A percentile compares a stretch with the other conserved stretches of the same genome.
phyloP scores from a whole-genome alignment of 495 filamentous ascomycete genomes.

The Neurospora tetrasperma region DNA sequence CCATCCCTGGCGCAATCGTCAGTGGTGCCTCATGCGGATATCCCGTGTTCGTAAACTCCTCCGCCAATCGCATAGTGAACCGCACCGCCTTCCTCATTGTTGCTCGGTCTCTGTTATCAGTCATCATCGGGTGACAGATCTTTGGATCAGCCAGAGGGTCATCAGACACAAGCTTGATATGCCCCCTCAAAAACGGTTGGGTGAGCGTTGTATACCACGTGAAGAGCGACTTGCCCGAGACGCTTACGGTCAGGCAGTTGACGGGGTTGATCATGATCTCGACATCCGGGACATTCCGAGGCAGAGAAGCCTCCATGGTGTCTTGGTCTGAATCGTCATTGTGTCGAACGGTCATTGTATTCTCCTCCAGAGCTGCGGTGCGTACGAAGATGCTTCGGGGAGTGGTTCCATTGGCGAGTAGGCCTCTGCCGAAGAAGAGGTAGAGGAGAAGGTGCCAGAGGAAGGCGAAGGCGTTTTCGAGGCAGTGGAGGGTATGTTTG shows the following conservation, averaged over 20 bases:
- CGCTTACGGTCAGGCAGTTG: not conserved
- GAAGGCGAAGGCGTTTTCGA: conserved; percentile 4
- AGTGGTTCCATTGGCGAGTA: conserved; percentile 8
- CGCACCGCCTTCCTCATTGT: conserved; percentile 10
- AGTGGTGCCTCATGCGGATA: conserved; percentile 14
- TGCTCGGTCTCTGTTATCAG: conserved; percentile 10
- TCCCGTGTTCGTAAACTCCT: conserved; percentile 9
- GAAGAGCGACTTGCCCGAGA: conserved; percentile 5
- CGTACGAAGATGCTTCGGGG: conserved; percentile 12
- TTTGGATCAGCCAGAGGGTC: conserved; percentile 21
- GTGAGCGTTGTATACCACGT: conserved; percentile 15
- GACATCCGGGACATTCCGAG: conserved; percentile 16
- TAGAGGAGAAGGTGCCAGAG: conserved; percentile 16
- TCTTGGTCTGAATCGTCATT: not conserved
- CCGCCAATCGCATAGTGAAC: conserved; percentile 18
- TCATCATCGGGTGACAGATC: conserved; percentile 16
- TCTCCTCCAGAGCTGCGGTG: conserved; percentile 12
- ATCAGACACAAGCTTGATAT: conserved; percentile 23
- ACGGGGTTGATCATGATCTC: conserved; percentile 21
- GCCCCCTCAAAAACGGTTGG: conserved; percentile 29
- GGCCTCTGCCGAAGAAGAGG: conserved; percentile 13
- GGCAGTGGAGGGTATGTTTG: conserved; percentile 14
- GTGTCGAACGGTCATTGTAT: conserved; percentile 7
- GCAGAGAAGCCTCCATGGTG: conserved; percentile 9
- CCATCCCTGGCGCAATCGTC: conserved; percentile 13